Conservation (phyloP, 306 rosid genomes). For the Argentina anserina region DNA sequence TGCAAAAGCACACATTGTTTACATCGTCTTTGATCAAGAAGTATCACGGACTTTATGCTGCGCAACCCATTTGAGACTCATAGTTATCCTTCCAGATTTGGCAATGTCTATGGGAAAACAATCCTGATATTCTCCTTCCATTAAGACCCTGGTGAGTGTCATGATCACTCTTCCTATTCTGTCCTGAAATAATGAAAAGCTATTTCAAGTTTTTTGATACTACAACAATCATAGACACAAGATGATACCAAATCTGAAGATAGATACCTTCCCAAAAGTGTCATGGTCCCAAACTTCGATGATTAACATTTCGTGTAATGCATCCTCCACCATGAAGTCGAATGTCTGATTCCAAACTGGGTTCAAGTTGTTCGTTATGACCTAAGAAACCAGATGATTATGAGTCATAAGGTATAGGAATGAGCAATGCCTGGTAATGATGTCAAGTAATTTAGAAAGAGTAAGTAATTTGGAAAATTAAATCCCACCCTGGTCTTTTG, state of each 20-base stretch:
- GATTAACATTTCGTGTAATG: conserved; percentile 74
- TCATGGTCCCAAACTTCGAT: conserved; percentile 91
- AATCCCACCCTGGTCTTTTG: conserved; percentile 78
- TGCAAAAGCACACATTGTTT: neutral
- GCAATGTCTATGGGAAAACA: conserved; percentile 50
- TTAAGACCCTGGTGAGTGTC: conserved; percentile 69
- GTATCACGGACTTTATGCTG: conserved; percentile 52
- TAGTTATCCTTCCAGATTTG: conserved; percentile 58
- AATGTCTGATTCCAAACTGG: conserved; percentile 97
- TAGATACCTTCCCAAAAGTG: conserved; percentile 86
- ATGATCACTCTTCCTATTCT: conserved; percentile 69
- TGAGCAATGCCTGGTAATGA: neutral
- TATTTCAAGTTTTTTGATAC: neutral
- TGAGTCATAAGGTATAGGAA: neutral
- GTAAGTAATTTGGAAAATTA: neutral
- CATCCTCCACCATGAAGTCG: conserved; percentile 96
- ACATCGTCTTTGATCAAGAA: conserved; percentile 13
- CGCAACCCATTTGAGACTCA: conserved; percentile 68
- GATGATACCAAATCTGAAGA: conserved; percentile 7
- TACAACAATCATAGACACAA: neutral
- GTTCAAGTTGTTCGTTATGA: conserved; percentile 68
- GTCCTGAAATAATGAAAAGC: conserved; percentile 37
- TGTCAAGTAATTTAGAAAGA: neutral
- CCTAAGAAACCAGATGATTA: conserved; percentile 41
- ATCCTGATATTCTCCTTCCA: conserved; percentile 71